A percentile compares a stretch with the other conserved stretches of the same genome.
Evolutionary conservation across 1,139 yeast species (phyloP).

Genomic region (Yamadazyma friedrichii): DNA sequence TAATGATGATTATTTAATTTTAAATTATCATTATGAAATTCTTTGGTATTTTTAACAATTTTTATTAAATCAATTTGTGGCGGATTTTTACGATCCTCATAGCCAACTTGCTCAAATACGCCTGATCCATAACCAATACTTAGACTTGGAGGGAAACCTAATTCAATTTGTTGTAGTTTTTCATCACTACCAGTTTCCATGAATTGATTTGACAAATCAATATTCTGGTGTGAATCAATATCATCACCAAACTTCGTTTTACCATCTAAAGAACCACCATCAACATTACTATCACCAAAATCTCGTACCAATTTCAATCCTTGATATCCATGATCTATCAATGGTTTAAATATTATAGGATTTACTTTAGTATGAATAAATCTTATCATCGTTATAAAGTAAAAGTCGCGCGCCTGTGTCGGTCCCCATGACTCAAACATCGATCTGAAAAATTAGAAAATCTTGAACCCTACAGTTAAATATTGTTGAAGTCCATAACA

Average conservation of each 20-base stretch:
- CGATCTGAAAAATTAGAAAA: not conserved
- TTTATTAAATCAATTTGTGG: constrained; percentile 83
- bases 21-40: constrained; percentile 76
- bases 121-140: constrained; percentile 91
- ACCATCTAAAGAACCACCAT: not conserved
- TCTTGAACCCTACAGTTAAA: not conserved
- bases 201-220: constrained; percentile 1
- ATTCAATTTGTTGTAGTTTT: constrained; percentile 50
- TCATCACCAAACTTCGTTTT: not conserved
- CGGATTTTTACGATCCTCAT: constrained; percentile 23
- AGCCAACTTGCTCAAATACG: constrained; percentile 76
- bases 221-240: not conserved
- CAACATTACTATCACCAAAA: not conserved
- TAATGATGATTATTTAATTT: constrained; percentile 71
- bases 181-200: constrained; percentile 36
- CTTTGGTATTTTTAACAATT: constrained; percentile 69
- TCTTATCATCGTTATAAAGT: not conserved
- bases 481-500: too few relatives aligned
- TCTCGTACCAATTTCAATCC: constrained; percentile 2
- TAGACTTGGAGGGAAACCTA: not conserved
- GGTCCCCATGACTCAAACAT: not conserved
- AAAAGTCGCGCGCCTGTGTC: not conserved
- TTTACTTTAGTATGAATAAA: too few relatives aligned
- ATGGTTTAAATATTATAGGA: not conserved
- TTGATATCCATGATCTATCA: constrained; percentile 4